Conservation (phyloP, 2,329 filamentous ascomycete genomes). For the Uncinocarpus reesii region DNA sequence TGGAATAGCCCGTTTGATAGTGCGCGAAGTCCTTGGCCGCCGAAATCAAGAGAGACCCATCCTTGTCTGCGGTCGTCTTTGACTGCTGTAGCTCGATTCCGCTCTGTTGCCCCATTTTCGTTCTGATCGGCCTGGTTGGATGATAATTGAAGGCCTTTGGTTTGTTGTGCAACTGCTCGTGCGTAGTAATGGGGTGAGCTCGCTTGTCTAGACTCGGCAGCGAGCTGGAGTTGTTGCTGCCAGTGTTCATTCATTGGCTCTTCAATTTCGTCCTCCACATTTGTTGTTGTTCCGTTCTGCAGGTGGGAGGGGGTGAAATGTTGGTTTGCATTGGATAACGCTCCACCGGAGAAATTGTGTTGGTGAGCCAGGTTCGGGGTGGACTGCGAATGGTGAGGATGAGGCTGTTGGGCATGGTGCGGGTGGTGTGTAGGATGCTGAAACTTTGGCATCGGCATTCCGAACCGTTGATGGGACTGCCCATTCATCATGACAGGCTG, state of each 20-base stretch:
- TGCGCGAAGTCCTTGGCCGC: constrained; percentile 84
- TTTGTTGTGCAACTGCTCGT: constrained; percentile 38
- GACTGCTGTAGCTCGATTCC: constrained; percentile 55
- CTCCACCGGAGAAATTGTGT: constrained; percentile 41
- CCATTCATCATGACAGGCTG: constrained; percentile 44
- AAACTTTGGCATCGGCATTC: constrained; percentile 41
- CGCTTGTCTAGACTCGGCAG: constrained; percentile 62
- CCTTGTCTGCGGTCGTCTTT: constrained; percentile 55
- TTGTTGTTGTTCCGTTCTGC: constrained; percentile 49
- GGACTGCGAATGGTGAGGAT: constrained; percentile 35
- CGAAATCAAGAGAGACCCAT: constrained; percentile 89
- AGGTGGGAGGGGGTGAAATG: constrained; percentile 51
- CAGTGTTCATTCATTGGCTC: constrained; percentile 63
- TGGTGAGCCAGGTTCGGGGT: constrained; percentile 40
- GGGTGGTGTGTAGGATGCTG: constrained; percentile 39
- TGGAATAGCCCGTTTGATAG: constrained; percentile 69
- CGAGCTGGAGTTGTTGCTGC: constrained; percentile 74
- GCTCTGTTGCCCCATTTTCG: constrained; percentile 44
- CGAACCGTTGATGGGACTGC: constrained; percentile 40
- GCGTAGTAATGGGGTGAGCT: constrained; percentile 62
- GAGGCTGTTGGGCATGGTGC: constrained; percentile 35
- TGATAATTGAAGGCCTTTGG: constrained; percentile 38
- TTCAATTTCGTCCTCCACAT: constrained; percentile 46
- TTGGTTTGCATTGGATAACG: constrained; percentile 40
- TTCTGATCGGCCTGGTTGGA: constrained; percentile 42